phyloP scores from a whole-genome alignment of 306 rosid genomes.

The Canavalia gladiata region DNA sequence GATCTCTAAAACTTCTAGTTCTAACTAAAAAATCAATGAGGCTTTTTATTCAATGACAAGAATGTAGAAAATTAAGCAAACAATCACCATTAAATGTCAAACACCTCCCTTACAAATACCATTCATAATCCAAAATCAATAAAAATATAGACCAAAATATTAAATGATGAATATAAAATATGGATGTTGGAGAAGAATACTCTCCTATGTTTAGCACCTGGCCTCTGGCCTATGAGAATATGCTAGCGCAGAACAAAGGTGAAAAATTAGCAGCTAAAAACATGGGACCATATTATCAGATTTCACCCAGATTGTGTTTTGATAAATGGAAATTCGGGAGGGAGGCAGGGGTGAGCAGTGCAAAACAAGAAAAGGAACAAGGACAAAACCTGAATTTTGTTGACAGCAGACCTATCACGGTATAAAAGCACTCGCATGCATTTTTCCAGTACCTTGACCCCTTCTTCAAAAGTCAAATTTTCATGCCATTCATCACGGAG shows the following conservation, averaged over 20 bases:
- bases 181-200: constrained; percentile 12
- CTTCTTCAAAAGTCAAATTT: constrained; percentile 89
- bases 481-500: constrained; percentile 98
- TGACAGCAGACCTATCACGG: constrained; percentile 86
- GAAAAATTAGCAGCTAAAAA: background rate
- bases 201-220: background rate
- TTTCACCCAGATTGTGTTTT: background rate
- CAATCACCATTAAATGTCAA: constrained; percentile 18
- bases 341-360: background rate
- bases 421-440: constrained; percentile 97
- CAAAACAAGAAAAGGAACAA: constrained; percentile 28
- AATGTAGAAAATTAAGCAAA: background rate
- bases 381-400: constrained; percentile 69
- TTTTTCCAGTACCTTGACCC: constrained; percentile 88
- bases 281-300: background rate
- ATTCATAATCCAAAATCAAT: constrained; percentile 28
- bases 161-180: background rate
- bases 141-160: constrained; percentile 2
- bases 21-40: background rate
- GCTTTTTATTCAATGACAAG: background rate
- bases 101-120: background rate
- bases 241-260: constrained; percentile 19
- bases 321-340: background rate
- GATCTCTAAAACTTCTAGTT: constrained; percentile 26
- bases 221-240: background rate